phyloP scores from a whole-genome alignment of 2,329 filamentous ascomycete species.

The Myriosclerotinia scirpicola region DNA sequence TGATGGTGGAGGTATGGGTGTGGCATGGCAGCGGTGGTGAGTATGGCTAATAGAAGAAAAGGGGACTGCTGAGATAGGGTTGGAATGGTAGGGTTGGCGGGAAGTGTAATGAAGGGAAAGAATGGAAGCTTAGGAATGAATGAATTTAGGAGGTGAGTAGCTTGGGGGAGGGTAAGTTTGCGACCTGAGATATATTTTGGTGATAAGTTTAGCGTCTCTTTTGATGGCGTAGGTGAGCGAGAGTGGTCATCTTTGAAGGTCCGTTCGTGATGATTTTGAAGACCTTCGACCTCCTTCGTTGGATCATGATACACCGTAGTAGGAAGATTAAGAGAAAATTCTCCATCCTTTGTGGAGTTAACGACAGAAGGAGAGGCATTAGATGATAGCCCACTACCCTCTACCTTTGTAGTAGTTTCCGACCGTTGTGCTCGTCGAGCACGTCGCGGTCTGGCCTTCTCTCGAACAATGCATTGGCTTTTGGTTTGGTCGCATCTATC shows the following conservation, averaged over 20 bases:
- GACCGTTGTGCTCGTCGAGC: conserved; percentile 25
- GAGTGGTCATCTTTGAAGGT: conserved; percentile 29
- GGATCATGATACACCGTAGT: conserved; percentile 30
- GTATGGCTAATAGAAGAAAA: conserved; percentile 37
- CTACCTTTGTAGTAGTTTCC: neutral
- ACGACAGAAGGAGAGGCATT: neutral
- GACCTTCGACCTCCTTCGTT: conserved; percentile 27
- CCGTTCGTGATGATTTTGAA: conserved; percentile 33
- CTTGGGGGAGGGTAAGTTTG: conserved; percentile 32
- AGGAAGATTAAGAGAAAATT: conserved; percentile 36
- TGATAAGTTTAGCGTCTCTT: neutral
- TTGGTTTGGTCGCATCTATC: conserved; percentile 34
- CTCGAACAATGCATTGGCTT: conserved; percentile 34
- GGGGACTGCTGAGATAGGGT: conserved; percentile 34
- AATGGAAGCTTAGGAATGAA: conserved; percentile 30
- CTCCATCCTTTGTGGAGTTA: conserved; percentile 20
- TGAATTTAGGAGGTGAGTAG: conserved; percentile 30
- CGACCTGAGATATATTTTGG: conserved; percentile 29
- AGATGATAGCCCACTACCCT: conserved; percentile 6
- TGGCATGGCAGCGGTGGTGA: conserved; percentile 34
- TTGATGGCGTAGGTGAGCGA: conserved; percentile 7
- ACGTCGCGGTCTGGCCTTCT: conserved; percentile 38
- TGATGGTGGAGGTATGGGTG: conserved; percentile 35
- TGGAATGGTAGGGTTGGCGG: conserved; percentile 31
- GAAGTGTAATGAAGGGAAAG: conserved; percentile 38